phyloP scores from a whole-genome alignment of 1,284 basidiomycete species.

The Sutorius eximius region DNA sequence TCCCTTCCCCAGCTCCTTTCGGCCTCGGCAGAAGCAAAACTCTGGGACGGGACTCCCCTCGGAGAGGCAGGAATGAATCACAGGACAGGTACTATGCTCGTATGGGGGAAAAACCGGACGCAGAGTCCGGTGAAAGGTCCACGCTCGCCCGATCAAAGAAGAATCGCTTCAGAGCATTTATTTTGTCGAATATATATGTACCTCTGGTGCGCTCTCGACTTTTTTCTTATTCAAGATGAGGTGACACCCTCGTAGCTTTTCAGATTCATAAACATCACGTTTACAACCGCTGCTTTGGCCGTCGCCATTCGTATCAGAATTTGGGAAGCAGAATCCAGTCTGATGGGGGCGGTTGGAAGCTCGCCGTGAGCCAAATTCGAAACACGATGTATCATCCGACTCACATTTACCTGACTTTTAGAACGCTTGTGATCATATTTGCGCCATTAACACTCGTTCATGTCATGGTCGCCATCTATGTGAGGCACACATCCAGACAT shows the following conservation, averaged over 20 bases:
- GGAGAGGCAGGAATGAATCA: slow-evolving; percentile 52
- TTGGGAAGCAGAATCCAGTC: slow-evolving; percentile 50
- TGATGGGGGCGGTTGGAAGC: slow-evolving; percentile 75
- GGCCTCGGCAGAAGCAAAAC: slow-evolving; percentile 56
- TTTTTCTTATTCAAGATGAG: slow-evolving; percentile 19
- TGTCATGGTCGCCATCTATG: slow-evolving; percentile 82
- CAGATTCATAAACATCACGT: slow-evolving; percentile 80
- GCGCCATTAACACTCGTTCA: slow-evolving; percentile 83
- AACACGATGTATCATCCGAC: slow-evolving; percentile 3
- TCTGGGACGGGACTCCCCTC: slow-evolving; percentile 69
- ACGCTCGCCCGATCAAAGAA: slow-evolving; percentile 46
- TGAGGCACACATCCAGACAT: slow-evolving; percentile 38
- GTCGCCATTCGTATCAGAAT: slow-evolving; percentile 75
- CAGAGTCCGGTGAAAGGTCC: slow-evolving; percentile 36
- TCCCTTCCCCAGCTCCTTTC: slow-evolving; percentile 45
- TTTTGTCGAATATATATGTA: slow-evolving; percentile 71
- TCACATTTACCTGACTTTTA: slow-evolving; percentile 34
- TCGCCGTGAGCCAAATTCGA: slow-evolving; percentile 61
- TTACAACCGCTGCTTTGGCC: slow-evolving; percentile 78
- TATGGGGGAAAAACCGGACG: slow-evolving; percentile 34
- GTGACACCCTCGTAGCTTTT: slow-evolving; percentile 59
- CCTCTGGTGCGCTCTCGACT: slow-evolving; percentile 56
- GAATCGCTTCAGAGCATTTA: slow-evolving; percentile 60
- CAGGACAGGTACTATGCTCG: slow-evolving; percentile 35
- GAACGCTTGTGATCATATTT: slow-evolving; percentile 84